A percentile compares a stretch with the other conserved stretches of the same genome.
phyloP scores from a whole-genome alignment of 2,329 filamentous ascomycete species.

The Alternaria hordeiaustralica region DNA sequence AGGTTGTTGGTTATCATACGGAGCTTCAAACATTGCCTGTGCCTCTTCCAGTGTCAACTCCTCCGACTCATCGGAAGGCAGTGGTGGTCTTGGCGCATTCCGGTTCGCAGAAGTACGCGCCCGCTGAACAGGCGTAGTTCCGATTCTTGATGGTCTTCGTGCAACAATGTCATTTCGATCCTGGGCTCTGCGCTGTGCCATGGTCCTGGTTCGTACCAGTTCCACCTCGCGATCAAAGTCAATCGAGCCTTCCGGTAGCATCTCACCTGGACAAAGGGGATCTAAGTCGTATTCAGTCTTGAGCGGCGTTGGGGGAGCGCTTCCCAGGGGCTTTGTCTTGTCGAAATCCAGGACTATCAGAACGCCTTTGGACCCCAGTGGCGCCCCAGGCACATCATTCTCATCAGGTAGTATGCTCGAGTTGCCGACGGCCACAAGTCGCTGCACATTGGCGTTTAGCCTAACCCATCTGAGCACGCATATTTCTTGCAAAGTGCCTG shows the following conservation, averaged over 20 bases:
- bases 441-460: conserved; percentile 36
- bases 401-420: conserved; percentile 33
- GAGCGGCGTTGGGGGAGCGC: conserved; percentile 30
- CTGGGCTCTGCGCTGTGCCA: conserved; percentile 46
- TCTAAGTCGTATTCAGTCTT: conserved; percentile 48
- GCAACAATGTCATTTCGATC: conserved; percentile 24
- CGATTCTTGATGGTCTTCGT: conserved; percentile 37
- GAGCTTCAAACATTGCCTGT: conserved; percentile 48
- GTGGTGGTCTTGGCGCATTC: conserved; percentile 22
- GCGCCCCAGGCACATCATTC: conserved; percentile 32
- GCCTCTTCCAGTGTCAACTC: conserved; percentile 44
- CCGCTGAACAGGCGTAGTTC: conserved; percentile 33
- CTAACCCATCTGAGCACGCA: conserved; percentile 47
- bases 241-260: conserved; percentile 48
- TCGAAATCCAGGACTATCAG: conserved; percentile 50
- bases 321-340: conserved; percentile 30
- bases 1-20: conserved; percentile 50
- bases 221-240: conserved; percentile 52
- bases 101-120: conserved; percentile 38
- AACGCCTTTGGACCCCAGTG: conserved; percentile 45
- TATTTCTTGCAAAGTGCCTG: conserved; percentile 45
- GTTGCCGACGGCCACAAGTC: conserved; percentile 49
- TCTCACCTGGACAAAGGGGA: conserved; percentile 46
- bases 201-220: conserved; percentile 47
- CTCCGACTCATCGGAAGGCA: conserved; percentile 37